Base-by-base conservation (phyloP, 2,329 filamentous ascomycete species). In the Cordyceps farinosa region DNA sequence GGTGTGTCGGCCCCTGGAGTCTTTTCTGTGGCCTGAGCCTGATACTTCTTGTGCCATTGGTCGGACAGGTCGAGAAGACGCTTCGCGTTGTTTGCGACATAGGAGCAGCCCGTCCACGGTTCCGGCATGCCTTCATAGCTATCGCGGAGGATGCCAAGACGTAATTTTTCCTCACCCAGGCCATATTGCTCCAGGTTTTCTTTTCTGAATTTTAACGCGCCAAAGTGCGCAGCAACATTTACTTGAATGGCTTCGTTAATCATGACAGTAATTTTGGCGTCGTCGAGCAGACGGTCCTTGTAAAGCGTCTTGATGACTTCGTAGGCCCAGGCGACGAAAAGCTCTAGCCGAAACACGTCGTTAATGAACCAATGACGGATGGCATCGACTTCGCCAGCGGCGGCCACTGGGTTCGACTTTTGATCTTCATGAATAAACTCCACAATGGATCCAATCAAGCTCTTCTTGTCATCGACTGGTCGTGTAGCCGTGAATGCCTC, bases 351-450 rank as follows among this genome's bases (percentile, higher is more conserved):
- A 74, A 85, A 85, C 38, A 92, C 81, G 70, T 93, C 90, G 68
- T 90, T 84, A 65, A 92, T 82, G 70, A 97, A 96, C 87, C 91
- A 97, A 69, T 92, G 87, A n/a, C 92, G 86, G 17, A 97, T 87
- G 8, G 84, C 81, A 70, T 97, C 92, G 10, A 88, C 84, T 72
- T 95, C 89, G n/a, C 87, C 88, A 29, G 82, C 80, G 44, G 85
- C 84, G 36, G 81, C 76, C 58, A 88, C 81, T 3, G 87, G 83
- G 60, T 87, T 84, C 30, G 87, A 87, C 76, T 91, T 93, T 68
- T 90, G 88, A 59, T 89, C 84, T 66, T 92, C 86, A 66, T 90
- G 87, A 72, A 97, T 89, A 67, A 86, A 89, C 63, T 87, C 85
- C 54, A 96, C 85, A 56, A 94, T 86, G 65, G 91, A 87, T 13